These are phyloP conservation scores for Lachnellula subtilissima DNA, from an alignment of 2,329 filamentous ascomycete species.

Conservation along the genomic window DNA sequence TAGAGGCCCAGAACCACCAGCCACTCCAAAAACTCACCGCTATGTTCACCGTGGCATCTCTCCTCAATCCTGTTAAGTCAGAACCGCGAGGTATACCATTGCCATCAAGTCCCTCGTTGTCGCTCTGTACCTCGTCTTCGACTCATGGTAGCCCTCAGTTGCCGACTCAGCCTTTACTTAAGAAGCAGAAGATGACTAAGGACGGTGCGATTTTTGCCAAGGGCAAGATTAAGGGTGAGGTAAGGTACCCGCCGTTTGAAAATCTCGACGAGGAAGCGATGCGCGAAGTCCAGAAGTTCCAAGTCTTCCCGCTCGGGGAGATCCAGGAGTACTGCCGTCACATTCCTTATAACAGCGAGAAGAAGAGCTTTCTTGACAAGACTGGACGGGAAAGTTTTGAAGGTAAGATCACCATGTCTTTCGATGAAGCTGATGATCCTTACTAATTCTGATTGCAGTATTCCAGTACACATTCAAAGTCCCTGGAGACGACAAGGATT, in stretches of 20 bases:
- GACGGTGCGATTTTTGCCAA: conserved; percentile 59
- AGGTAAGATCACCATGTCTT: conserved; percentile 48
- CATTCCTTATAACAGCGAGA: conserved; percentile 92
- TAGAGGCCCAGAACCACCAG: conserved; percentile 18
- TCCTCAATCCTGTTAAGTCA: conserved; percentile 55
- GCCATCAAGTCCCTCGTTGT: conserved; percentile 37
- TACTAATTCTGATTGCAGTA: conserved; percentile 46
- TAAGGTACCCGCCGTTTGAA: conserved; percentile 74
- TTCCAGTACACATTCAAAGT: conserved; percentile 79
- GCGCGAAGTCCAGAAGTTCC: conserved; percentile 56
- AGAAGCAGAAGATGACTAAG: conserved; percentile 59
- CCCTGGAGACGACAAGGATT: conserved; percentile 61
- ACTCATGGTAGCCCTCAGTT: conserved; percentile 24
- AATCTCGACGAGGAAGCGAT: conserved; percentile 52
- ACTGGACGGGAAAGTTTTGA: conserved; percentile 86
- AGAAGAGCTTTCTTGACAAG: conserved; percentile 81
- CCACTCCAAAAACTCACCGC: conserved; percentile 23
- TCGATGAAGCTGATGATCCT: conserved; percentile 7
- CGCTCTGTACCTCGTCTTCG: conserved; percentile 23
- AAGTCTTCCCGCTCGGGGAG: conserved; percentile 59
- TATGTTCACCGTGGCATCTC: conserved; percentile 62
- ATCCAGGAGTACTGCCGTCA: conserved; percentile 63
- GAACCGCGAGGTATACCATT: conserved; percentile 37
- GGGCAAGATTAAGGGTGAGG: conserved; percentile 56
- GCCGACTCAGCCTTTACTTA: conserved; percentile 28